A percentile compares a stretch with the other conserved stretches of the same genome.
phyloP scores from a whole-genome alignment of 1,139 yeast genomes.

The Yamadazyma jaroonii region DNA sequence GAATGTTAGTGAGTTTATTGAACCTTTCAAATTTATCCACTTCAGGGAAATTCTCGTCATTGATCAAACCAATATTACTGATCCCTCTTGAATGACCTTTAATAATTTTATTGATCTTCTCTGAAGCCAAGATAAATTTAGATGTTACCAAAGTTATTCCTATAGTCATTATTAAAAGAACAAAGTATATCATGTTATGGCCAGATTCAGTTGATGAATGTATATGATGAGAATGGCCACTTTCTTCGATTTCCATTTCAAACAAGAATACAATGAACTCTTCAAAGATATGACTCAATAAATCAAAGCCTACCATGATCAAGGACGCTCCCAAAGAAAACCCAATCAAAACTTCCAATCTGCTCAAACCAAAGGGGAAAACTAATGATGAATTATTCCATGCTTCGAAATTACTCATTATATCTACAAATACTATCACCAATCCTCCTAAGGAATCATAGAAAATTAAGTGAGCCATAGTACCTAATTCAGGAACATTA shows the following conservation, averaged over 20 bases:
- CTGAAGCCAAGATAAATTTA: conserved; percentile 31
- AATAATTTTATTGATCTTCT: conserved; percentile 35
- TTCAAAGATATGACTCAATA: conserved; percentile 80
- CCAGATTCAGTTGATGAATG: conserved; percentile 31
- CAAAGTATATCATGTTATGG: conserved; percentile 23
- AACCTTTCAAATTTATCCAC: conserved; percentile 10
- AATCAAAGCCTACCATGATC: conserved; percentile 87
- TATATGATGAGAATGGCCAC: conserved; percentile 49
- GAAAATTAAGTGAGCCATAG: conserved; percentile 81
- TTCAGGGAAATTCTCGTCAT: conserved; percentile 9
- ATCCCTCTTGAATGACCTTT: conserved; percentile 16
- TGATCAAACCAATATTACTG: conserved; percentile 15
- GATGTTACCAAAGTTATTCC: conserved; percentile 37
- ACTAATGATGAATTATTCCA: conserved; percentile 85
- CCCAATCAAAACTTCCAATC: conserved; percentile 83
- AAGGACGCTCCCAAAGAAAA: conserved; percentile 84
- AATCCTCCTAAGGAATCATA: conserved; percentile 84
- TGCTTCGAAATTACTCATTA: conserved; percentile 85
- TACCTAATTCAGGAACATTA: conserved; percentile 62
- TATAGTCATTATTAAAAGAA: conserved; percentile 25
- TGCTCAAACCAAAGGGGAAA: conserved; percentile 88
- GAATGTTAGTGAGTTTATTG: conserved; percentile 12
- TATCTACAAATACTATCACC: conserved; percentile 67
- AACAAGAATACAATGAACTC: conserved; percentile 58
- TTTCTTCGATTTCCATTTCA: conserved; percentile 34